Percentiles rank a stretch among this genome's conserved stretches.
Evolutionary conservation across 192 early-diverging fungal genomes (phyloP).

Genomic region (Blastocladiella britannica): DNA sequence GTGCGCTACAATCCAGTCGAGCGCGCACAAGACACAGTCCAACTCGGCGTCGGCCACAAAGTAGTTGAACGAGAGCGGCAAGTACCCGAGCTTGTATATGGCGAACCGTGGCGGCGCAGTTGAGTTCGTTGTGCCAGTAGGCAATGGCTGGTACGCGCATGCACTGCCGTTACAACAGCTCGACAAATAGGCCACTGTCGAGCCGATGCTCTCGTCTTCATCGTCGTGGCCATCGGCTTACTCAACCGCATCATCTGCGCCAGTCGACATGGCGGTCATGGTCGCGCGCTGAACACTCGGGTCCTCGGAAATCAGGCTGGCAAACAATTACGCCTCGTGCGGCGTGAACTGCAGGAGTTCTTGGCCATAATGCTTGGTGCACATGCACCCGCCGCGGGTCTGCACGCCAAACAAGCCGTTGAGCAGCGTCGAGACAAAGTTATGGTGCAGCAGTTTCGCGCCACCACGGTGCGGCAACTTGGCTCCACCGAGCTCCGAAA

Average conservation of each 20-base stretch:
- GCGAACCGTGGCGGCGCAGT: too few relatives aligned
- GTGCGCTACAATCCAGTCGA: constrained; percentile 16
- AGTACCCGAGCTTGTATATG: constrained; percentile 14
- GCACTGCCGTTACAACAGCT: too few relatives aligned
- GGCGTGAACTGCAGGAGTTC: constrained; percentile 10
- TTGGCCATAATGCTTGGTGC: neutral
- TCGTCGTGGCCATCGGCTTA: constrained; percentile 1
- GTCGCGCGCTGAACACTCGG: too few relatives aligned
- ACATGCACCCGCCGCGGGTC: constrained; percentile 10
- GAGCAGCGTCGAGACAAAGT: constrained; percentile 9
- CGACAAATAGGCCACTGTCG: neutral
- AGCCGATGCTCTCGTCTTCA: neutral
- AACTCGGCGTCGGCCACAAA: constrained; percentile 15
- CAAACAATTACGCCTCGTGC: too few relatives aligned
- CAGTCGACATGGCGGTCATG: constrained; percentile 16
- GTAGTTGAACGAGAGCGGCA: constrained; percentile 18
- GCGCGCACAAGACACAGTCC: constrained; percentile 15
- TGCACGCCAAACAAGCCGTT: constrained; percentile 17
- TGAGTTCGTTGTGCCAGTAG: too few relatives aligned
- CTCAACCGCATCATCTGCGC: constrained; percentile 7
- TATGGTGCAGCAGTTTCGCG: constrained; percentile 9
- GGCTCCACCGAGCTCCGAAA: neutral
- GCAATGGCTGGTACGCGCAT: too few relatives aligned
- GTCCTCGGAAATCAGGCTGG: too few relatives aligned
- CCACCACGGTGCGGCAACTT: too few relatives aligned